Percentiles rank a stretch among this genome's conserved stretches.
Conservation (phyloP, 352 stramenopile genomes). For the Pythium sp. region DNA sequence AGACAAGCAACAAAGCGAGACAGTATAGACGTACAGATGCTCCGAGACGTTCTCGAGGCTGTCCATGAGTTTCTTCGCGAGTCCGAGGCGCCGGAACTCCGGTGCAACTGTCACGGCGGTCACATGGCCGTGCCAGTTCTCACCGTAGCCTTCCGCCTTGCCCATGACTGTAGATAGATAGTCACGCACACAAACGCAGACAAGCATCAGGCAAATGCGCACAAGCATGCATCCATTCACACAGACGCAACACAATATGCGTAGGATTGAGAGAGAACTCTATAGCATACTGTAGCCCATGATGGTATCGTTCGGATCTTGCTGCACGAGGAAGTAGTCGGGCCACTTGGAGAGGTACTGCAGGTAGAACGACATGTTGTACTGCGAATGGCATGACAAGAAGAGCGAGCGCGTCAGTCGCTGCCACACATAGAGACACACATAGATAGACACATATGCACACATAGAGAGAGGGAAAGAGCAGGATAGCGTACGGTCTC, state of each 20-base stretch:
- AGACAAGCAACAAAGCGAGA: no score
- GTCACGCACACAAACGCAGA: constrained; percentile 3
- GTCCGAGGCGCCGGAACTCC: constrained; percentile 90
- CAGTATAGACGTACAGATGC: constrained; percentile 41
- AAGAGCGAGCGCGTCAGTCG: neutral
- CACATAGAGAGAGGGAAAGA: neutral
- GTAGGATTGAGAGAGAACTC: neutral
- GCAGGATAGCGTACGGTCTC: constrained; percentile 77
- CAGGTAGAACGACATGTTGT: constrained; percentile 98
- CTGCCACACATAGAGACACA: neutral
- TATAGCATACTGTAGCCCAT: constrained; percentile 92
- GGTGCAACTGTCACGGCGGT: constrained; percentile 97
- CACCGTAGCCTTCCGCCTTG: constrained; percentile 92
- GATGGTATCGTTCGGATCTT: constrained; percentile 90
- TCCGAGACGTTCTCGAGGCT: constrained; percentile 89
- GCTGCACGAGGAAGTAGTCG: constrained; percentile 95
- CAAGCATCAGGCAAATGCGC: no score
- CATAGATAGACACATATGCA: neutral
- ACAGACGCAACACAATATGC: no score
- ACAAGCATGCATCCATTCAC: no score
- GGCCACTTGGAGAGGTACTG: constrained; percentile 97
- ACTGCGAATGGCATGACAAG: constrained; percentile 40
- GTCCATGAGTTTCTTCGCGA: constrained; percentile 94
- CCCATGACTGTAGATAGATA: constrained; percentile 79
- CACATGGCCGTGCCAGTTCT: no score